Evolutionary conservation across 2,329 filamentous ascomycete genomes (phyloP).

Genomic region (Graphilbum sp.): DNA sequence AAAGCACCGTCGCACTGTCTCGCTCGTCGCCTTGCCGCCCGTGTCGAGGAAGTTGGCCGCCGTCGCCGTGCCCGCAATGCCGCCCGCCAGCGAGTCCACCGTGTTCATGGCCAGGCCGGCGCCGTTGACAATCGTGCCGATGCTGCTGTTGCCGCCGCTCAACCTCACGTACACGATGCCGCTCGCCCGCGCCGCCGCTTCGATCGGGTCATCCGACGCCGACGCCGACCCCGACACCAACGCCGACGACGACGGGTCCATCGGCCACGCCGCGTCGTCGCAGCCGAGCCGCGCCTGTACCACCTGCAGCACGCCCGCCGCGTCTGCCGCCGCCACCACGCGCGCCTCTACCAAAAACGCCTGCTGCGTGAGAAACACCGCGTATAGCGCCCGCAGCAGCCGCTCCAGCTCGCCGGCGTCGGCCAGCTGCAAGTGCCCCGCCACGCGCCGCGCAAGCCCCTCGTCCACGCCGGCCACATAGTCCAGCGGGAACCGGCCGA

Average conservation of each 20-base stretch:
- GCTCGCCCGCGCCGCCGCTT: slow-evolving; percentile 28
- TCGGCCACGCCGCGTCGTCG: slow-evolving; percentile 31
- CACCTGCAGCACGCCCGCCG: slow-evolving; percentile 10
- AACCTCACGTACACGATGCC: slow-evolving; percentile 67
- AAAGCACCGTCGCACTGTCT: slow-evolving; percentile 66
- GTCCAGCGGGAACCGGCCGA: slow-evolving; percentile 42
- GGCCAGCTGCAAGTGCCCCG: slow-evolving; percentile 37
- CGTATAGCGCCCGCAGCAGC: slow-evolving; percentile 36
- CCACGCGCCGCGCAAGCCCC: slow-evolving; percentile 23
- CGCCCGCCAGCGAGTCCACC: slow-evolving; percentile 51
- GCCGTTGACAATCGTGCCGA: slow-evolving; percentile 78
- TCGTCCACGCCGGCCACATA: slow-evolving; percentile 32
- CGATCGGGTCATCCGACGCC: slow-evolving; percentile 17
- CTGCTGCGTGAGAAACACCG: slow-evolving; percentile 29
- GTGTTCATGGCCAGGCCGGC: slow-evolving; percentile 88
- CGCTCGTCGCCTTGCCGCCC: slow-evolving; percentile 70
- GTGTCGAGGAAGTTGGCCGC: slow-evolving; percentile 78
- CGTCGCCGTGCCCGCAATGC: slow-evolving; percentile 27
- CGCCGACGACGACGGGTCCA: no score
- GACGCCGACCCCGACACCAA: no score
- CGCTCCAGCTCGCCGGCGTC: no score
- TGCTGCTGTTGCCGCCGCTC: slow-evolving; percentile 25
- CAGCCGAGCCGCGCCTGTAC: slow-evolving; percentile 27
- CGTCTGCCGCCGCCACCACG: slow-evolving; percentile 8
- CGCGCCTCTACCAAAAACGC: slow-evolving; percentile 28